phyloP scores from a whole-genome alignment of 768 basidiomycete genomes.

The Pulveroboletus sp. region DNA sequence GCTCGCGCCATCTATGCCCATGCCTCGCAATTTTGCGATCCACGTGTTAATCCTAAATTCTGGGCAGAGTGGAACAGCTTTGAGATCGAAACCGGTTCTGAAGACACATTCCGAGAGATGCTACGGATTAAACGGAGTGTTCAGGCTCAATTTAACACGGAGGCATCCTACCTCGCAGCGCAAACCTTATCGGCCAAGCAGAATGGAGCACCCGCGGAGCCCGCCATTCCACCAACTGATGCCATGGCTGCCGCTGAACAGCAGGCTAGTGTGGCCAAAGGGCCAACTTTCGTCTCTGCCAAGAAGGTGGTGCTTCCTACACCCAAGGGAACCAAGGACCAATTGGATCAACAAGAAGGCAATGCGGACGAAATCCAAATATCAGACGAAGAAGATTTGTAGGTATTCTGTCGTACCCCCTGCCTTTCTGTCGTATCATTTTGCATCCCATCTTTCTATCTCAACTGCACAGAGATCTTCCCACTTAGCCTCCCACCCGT shows the following conservation, averaged over 20 bases:
- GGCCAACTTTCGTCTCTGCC: constrained; percentile 76
- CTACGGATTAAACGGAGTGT: constrained; percentile 95
- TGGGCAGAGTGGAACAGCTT: constrained; percentile 97
- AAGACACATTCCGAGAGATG: constrained; percentile 97
- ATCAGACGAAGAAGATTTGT: constrained; percentile 76
- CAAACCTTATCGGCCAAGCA: constrained; percentile 74
- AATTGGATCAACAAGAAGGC: constrained; percentile 23
- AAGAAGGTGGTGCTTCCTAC: constrained; percentile 45
- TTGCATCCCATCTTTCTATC: constrained; percentile 62
- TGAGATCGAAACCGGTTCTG: constrained; percentile 97
- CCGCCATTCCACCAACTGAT: constrained; percentile 47
- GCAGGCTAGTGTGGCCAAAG: constrained; percentile 51
- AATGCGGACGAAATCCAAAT: constrained; percentile 88
- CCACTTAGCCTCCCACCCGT: constrained; percentile 68
- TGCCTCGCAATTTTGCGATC: constrained; percentile 98
- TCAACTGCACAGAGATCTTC: constrained; percentile 77
- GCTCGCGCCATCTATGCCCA: constrained; percentile 96
- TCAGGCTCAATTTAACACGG: constrained; percentile 98
- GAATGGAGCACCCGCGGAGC: constrained; percentile 45
- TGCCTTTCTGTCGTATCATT: constrained; percentile 20
- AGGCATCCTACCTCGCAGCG: constrained; percentile 87
- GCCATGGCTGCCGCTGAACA: constrained; percentile 86
- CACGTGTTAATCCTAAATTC: constrained; percentile 84
- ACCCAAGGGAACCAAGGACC: constrained; percentile 37
- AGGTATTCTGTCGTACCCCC: constrained; percentile 21